phyloP scores from a whole-genome alignment of 2,329 filamentous ascomycete genomes.

The Cytospora chrysosperma region DNA sequence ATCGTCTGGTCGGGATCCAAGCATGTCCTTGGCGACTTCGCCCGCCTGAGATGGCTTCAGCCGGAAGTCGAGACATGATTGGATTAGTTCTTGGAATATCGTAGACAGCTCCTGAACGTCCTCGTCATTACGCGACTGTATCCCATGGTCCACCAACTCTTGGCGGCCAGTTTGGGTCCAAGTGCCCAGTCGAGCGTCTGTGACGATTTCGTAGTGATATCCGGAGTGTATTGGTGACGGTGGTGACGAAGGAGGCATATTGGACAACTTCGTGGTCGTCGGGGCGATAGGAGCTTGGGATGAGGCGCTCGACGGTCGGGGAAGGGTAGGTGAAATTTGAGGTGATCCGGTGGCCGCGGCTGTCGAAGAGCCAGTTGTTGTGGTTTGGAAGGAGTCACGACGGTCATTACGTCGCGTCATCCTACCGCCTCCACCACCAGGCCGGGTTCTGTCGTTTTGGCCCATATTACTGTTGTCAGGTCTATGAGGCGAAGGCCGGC shows the following conservation, averaged over 20 bases:
- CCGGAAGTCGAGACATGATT: constrained; percentile 68
- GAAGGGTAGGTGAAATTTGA: constrained; percentile 33
- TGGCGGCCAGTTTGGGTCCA: constrained; percentile 71
- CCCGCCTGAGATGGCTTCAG: constrained; percentile 70
- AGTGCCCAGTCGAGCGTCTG: constrained; percentile 61
- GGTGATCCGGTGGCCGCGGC: constrained; percentile 12
- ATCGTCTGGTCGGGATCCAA: constrained; percentile 56
- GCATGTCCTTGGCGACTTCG: constrained; percentile 68
- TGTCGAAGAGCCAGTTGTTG: constrained; percentile 13
- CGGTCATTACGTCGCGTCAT: constrained; percentile 49
- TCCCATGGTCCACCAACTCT: constrained; percentile 63
- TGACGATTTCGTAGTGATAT: constrained; percentile 76
- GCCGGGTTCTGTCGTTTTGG: constrained; percentile 57
- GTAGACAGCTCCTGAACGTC: constrained; percentile 67
- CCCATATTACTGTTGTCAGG: constrained; percentile 55
- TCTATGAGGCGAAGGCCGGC: constrained; percentile 61
- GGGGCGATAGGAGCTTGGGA: constrained; percentile 33
- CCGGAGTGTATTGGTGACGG: constrained; percentile 40
- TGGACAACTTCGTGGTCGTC: constrained; percentile 22
- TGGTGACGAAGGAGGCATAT: constrained; percentile 30
- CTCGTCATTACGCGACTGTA: constrained; percentile 63
- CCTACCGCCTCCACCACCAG: constrained; percentile 45
- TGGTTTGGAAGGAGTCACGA: constrained; percentile 49
- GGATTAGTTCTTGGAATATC: constrained; percentile 82
- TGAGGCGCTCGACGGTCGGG: constrained; percentile 39